Conservation (phyloP, 2,329 filamentous ascomycete genomes). For the Coniochaeta prunicola region DNA sequence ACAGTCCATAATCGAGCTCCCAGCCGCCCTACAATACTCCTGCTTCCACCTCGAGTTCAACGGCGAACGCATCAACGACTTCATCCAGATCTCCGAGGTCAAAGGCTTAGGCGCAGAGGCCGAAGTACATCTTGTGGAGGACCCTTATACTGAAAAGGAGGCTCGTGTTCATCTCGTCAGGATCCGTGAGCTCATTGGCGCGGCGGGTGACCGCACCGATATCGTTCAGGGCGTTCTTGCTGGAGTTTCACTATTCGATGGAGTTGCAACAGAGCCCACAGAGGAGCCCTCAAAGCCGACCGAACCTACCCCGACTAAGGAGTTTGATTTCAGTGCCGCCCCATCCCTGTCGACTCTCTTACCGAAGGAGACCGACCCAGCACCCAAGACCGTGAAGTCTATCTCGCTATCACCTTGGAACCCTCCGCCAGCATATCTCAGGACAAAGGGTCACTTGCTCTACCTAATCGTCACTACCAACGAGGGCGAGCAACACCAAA, state of each 20-base stretch:
- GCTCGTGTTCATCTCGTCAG: conserved; percentile 89
- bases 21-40: conserved; percentile 90
- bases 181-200: conserved; percentile 87
- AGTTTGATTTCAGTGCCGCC: conserved; percentile 70
- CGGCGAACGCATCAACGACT: conserved; percentile 88
- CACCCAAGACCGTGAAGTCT: conserved; percentile 86
- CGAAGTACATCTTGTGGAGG: conserved; percentile 76
- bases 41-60: conserved; percentile 97
- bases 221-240: conserved; percentile 78
- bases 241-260: conserved; percentile 81
- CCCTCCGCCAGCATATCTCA: conserved; percentile 83
- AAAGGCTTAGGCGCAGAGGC: conserved; percentile 69
- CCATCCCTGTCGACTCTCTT: conserved; percentile 65
- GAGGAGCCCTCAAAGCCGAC: conserved; percentile 25
- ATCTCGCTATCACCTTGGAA: conserved; percentile 92
- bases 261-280: conserved; percentile 45
- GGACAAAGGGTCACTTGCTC: conserved; percentile 85
- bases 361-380: conserved; percentile 55
- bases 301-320: conserved; percentile 39
- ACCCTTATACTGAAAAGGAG: conserved; percentile 98
- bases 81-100: conserved; percentile 85
- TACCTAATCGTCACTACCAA: conserved; percentile 86
- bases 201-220: conserved; percentile 82
- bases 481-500: conserved; percentile 89
- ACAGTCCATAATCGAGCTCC: conserved; percentile 91